Conservation (phyloP, 768 basidiomycete species). For the Hygrophorus russula region DNA sequence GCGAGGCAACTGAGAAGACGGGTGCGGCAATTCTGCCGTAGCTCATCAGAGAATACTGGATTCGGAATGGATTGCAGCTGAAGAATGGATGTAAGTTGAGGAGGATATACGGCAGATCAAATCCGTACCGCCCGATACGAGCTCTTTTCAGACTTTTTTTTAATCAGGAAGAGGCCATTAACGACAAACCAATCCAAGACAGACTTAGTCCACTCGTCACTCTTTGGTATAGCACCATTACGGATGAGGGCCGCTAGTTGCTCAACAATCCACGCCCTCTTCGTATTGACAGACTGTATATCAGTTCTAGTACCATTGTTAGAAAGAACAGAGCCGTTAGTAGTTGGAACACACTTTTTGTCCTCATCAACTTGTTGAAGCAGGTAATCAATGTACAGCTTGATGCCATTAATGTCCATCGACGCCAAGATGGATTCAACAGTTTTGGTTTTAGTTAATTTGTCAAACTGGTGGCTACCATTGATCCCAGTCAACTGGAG, state of each 20-base stretch:
- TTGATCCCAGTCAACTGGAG: slow-evolving; percentile 74
- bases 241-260: slow-evolving; percentile 72
- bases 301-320: slow-evolving; percentile 26
- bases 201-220: slow-evolving; percentile 63
- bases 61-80: slow-evolving; percentile 54
- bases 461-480: slow-evolving; percentile 85
- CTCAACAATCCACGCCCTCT: slow-evolving; percentile 76
- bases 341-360: slow-evolving; percentile 23
- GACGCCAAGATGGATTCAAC: slow-evolving; percentile 73
- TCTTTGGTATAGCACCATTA: slow-evolving; percentile 70
- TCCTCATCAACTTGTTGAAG: slow-evolving; percentile 43
- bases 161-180: slow-evolving; percentile 70
- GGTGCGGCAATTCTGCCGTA: slow-evolving; percentile 54
- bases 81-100: not conserved
- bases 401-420: slow-evolving; percentile 66
- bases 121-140: slow-evolving; percentile 43
- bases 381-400: slow-evolving; percentile 64
- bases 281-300: slow-evolving; percentile 35
- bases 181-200: slow-evolving; percentile 76
- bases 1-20: slow-evolving; percentile 66
- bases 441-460: slow-evolving; percentile 85
- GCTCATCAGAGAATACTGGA: slow-evolving; percentile 62
- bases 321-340: slow-evolving; percentile 22
- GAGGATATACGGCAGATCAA: not conserved
- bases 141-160: slow-evolving; percentile 64